Conservation (phyloP, 2,329 filamentous ascomycete genomes). For the Aspergillus candidus region DNA sequence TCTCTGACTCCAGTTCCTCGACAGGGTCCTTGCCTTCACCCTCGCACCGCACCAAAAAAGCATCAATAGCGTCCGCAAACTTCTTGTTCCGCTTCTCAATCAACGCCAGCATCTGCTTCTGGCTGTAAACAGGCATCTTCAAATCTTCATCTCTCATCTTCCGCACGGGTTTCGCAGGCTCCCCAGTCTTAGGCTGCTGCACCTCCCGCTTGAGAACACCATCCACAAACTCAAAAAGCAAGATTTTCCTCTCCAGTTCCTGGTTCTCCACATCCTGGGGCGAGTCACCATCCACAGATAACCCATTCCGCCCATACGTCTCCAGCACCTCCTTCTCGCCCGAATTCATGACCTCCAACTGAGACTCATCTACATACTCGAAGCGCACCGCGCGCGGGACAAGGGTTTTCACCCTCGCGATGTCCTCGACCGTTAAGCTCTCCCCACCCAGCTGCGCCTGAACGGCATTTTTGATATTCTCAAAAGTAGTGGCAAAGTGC, state of each 20-base stretch:
- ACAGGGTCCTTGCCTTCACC: slow-evolving; percentile 60
- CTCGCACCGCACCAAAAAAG: slow-evolving; percentile 69
- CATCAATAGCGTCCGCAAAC: slow-evolving; percentile 69
- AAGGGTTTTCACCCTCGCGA: slow-evolving; percentile 73
- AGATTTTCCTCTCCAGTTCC: slow-evolving; percentile 47
- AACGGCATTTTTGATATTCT: slow-evolving; percentile 77
- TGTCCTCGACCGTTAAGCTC: slow-evolving; percentile 65
- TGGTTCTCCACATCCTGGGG: slow-evolving; percentile 27
- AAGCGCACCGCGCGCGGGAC: slow-evolving; percentile 76
- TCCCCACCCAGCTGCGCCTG: slow-evolving; percentile 69
- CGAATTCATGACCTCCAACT: slow-evolving; percentile 72
- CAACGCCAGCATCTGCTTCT: slow-evolving; percentile 81
- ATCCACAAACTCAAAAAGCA: slow-evolving; percentile 90
- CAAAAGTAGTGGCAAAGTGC: slow-evolving; percentile 84
- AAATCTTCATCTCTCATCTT: slow-evolving; percentile 71
- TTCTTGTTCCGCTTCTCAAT: slow-evolving; percentile 87
- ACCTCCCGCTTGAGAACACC: slow-evolving; percentile 82
- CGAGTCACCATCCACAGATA: slow-evolving; percentile 32
- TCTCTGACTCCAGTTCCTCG: slow-evolving; percentile 54
- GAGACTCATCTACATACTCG: slow-evolving; percentile 76
- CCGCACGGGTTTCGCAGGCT: slow-evolving; percentile 60
- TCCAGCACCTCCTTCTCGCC: slow-evolving; percentile 50
- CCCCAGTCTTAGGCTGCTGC: slow-evolving; percentile 63
- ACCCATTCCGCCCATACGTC: slow-evolving; percentile 52
- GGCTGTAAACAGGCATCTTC: slow-evolving; percentile 87